Percentiles rank a stretch among this genome's conserved stretches.
phyloP scores from a whole-genome alignment of 2,329 filamentous ascomycete genomes.

The Hymenotorrendiella dingleyae region DNA sequence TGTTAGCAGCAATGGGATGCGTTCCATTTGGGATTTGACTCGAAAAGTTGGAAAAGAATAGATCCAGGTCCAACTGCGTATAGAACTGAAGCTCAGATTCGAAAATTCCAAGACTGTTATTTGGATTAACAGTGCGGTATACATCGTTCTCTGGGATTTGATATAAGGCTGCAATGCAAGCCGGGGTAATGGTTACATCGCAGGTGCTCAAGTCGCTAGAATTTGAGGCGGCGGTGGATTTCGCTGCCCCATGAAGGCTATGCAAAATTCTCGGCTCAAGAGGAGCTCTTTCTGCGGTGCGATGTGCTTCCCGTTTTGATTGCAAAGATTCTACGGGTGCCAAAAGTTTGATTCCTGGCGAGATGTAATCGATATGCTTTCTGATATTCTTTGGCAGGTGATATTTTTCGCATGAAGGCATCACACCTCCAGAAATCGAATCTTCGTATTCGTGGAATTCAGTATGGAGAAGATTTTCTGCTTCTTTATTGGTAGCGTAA shows the following conservation, averaged over 20 bases:
- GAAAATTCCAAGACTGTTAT: constrained; percentile 2
- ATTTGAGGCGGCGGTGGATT: not conserved
- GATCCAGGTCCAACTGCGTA: constrained; percentile 30
- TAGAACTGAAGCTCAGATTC: not conserved
- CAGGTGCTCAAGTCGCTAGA: not conserved
- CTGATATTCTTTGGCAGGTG: constrained; percentile 41
- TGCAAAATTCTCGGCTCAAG: constrained; percentile 9
- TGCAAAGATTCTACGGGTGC: constrained; percentile 33
- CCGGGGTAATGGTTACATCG: constrained; percentile 41
- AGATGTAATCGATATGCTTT: constrained; percentile 46
- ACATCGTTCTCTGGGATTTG: constrained; percentile 39
- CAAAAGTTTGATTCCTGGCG: constrained; percentile 38
- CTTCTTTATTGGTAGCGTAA: constrained; percentile 31
- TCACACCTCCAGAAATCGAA: constrained; percentile 26
- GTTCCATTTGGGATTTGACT: constrained; percentile 2
- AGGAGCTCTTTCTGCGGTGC: not conserved
- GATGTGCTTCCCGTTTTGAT: constrained; percentile 5
- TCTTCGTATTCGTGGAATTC: constrained; percentile 40
- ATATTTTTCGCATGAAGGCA: constrained; percentile 34
- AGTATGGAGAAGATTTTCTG: constrained; percentile 33
- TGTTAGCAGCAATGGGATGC: constrained; percentile 2
- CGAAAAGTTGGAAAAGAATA: constrained; percentile 41
- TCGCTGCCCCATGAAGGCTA: constrained; percentile 1
- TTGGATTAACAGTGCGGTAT: constrained; percentile 7
- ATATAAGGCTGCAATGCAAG: constrained; percentile 50